A percentile compares a stretch with the other conserved stretches of the same genome.
These are phyloP conservation scores for Prunus kanzakura DNA, from an alignment of 306 rosid species.

Conservation along the genomic window DNA sequence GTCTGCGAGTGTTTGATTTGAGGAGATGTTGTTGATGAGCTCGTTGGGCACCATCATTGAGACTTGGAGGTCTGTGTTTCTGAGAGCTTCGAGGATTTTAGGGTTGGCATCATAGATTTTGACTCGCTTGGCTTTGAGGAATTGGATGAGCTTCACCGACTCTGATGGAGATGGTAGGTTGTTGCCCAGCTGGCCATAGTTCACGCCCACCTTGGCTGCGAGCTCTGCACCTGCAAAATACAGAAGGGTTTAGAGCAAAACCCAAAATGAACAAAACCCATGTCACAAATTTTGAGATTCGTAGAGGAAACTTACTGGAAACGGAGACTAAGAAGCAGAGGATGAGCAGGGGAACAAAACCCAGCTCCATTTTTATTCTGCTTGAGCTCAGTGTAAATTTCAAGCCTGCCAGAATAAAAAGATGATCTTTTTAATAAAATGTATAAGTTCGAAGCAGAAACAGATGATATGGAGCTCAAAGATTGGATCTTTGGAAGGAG, in stretches of 20 bases:
- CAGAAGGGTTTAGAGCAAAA: neutral
- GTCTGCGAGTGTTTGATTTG: constrained; percentile 51
- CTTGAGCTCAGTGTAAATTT: neutral
- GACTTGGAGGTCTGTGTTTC: constrained; percentile 47
- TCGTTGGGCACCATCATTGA: constrained; percentile 74
- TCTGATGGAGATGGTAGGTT: constrained; percentile 54
- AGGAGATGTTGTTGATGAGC: constrained; percentile 50
- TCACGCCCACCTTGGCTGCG: constrained; percentile 48
- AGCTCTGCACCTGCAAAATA: constrained; percentile 41
- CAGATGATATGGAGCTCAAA: neutral
- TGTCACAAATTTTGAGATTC: neutral
- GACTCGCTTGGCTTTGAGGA: constrained; percentile 54
- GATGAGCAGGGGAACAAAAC: constrained; percentile 22
- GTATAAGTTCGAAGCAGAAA: neutral
- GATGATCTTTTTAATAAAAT: neutral
- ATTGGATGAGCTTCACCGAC: constrained; percentile 48
- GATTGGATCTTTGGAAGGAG: neutral
- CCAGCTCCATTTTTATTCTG: constrained; percentile 19
- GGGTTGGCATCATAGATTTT: constrained; percentile 55
- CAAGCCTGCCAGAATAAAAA: too few species aligned
- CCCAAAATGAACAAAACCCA: neutral
- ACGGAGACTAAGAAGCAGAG: constrained; percentile 30
- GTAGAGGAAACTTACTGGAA: constrained; percentile 32
- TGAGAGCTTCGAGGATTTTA: constrained; percentile 51
- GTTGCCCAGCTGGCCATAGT: constrained; percentile 76